Evolutionary conservation across 1,284 basidiomycete species (phyloP), one percentile per base, ranked within the genome.

Genomic region (Moesziomyces aphidis): DNA sequence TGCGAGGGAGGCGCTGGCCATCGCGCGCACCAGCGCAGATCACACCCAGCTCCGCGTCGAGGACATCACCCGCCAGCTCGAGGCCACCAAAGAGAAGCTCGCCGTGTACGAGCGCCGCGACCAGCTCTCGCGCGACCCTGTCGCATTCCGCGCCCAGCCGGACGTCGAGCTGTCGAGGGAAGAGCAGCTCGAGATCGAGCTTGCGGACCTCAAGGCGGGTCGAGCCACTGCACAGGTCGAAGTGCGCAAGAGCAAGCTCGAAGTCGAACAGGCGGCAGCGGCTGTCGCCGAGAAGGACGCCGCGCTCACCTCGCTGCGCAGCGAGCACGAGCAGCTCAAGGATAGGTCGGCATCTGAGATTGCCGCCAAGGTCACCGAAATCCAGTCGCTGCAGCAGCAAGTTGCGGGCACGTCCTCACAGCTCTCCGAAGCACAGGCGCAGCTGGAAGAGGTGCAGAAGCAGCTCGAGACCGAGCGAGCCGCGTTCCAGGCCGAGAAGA

Each of bases 11-110:
- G 86, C 88, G 9, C 88, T 94, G 6, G 87, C 91, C 39, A 89
- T 88, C 23, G 92, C 93, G 0, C 90, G 93, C 80, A 93, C 92
- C 0, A 93, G 90, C 85, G 91, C 90, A 81, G 90, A 89, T 51
- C 93, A 95, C 80, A 88, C 93, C 13, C 90, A 93, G 81, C 89
- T 91, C 66, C 91, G 91, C 31, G 89, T 92, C 3, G 89, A 90
- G 22, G 91, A 92, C 44, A 86, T 95, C 19, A 86, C 87, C 6
- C 88, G 89, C 50, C 91, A 93, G 75, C 85, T 93, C 10, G 90
- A 91, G 69, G 90, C 92, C 42, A 90, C 90, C 63, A 89, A 90
- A 57, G 92, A 94, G 86, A 94, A 93, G 85, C 88, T 95, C 24
- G 88, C 92, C 5, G 91, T 95, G 2, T 95, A 94, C 77, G 93